Conservation (phyloP, 768 basidiomycete species). For the Boletales sp. region DNA sequence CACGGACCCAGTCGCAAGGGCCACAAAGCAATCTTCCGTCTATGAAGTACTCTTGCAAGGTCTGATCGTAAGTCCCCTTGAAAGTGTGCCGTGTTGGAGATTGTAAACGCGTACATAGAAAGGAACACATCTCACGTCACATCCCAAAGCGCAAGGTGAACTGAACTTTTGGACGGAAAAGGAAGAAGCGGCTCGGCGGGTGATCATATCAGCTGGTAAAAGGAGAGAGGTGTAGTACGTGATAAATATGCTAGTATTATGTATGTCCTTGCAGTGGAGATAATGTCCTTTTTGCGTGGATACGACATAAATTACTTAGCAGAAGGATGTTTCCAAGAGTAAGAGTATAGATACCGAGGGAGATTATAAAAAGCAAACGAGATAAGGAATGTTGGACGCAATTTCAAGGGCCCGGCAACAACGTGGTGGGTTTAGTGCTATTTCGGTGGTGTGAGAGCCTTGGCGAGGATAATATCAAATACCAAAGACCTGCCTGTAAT, state of each 20-base stretch:
- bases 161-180: conserved; percentile 82
- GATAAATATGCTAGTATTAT: conserved; percentile 18
- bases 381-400: conserved; percentile 6
- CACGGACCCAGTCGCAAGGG: conserved; percentile 54
- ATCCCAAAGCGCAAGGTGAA: conserved; percentile 84
- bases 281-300: conserved; percentile 15
- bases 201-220: conserved; percentile 44
- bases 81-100: neutral
- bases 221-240: conserved; percentile 15
- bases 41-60: conserved; percentile 77
- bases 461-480: neutral
- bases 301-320: conserved; percentile 19
- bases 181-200: conserved; percentile 73
- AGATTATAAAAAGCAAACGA: conserved; percentile 1
- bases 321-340: conserved; percentile 9
- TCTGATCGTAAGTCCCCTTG: conserved; percentile 55
- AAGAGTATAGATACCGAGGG: conserved; percentile 8
- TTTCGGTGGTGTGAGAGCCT: conserved; percentile 5
- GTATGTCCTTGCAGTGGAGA: conserved; percentile 6
- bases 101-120: conserved; percentile 37
- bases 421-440: conserved; percentile 15
- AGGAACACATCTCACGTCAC: conserved; percentile 66
- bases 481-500: conserved; percentile 34
- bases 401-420: conserved; percentile 15
- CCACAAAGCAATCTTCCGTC: conserved; percentile 65